Conservation (phyloP, 1,284 basidiomycete species). For the Volvariella surrecta region DNA sequence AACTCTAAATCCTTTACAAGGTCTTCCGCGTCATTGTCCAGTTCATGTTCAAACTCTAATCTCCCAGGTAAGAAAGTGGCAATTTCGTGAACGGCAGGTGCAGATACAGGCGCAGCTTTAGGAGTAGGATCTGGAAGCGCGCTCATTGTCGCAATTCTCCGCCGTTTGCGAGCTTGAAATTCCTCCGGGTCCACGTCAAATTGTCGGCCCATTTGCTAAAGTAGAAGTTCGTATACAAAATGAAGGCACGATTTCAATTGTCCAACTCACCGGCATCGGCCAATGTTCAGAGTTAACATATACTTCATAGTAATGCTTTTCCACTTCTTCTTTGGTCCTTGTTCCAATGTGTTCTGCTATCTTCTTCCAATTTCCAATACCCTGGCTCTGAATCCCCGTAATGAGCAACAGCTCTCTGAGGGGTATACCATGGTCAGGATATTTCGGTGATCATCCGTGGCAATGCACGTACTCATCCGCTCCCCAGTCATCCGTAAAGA, state of each 20-base stretch:
- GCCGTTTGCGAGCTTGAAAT: conserved; percentile 83
- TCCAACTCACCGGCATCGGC: conserved; percentile 64
- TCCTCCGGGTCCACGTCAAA: conserved; percentile 75
- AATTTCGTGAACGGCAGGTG: conserved; percentile 92
- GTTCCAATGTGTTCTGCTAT: conserved; percentile 96
- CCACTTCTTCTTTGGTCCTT: conserved; percentile 90
- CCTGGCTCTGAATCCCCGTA: conserved; percentile 85
- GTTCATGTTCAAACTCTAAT: conserved; percentile 94
- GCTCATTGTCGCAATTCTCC: conserved; percentile 71
- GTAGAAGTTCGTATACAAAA: conserved; percentile 9
- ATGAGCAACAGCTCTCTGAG: conserved; percentile 78
- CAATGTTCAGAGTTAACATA: conserved; percentile 76
- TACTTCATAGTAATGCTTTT: conserved; percentile 80
- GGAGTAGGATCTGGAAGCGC: conserved; percentile 37
- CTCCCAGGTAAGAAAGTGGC: conserved; percentile 92
- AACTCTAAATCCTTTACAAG: conserved; percentile 96
- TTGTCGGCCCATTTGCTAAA: conserved; percentile 54
- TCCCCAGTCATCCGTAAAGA: conserved; percentile 94
- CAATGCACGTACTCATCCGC: conserved; percentile 78
- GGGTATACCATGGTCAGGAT: conserved; percentile 2
- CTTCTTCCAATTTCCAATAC: conserved; percentile 96
- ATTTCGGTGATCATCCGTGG: neutral
- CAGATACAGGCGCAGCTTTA: conserved; percentile 82
- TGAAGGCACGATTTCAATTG: neutral
- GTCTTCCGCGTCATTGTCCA: conserved; percentile 95